Evolutionary conservation across 2,329 filamentous ascomycete species (phyloP), one percentile per base, ranked within the genome.

Genomic region (Colletotrichum sp.): DNA sequence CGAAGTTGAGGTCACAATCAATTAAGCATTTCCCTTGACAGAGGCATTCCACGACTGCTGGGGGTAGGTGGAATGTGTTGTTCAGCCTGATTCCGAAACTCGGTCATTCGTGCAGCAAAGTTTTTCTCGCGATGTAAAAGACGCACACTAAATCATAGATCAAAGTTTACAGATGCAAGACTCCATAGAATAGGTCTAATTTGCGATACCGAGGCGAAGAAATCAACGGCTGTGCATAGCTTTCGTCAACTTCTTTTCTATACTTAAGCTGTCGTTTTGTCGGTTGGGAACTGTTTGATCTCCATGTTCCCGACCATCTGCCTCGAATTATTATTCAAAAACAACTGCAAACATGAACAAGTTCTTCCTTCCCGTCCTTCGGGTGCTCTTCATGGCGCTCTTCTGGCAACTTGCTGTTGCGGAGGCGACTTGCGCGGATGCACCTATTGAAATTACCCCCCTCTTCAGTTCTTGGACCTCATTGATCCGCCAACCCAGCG

Each of bases 211-310:
- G 44, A 52, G 12, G 44, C 4, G 44, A 52, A 21, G 44, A 13
- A 21, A 13, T 52, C 6, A n/a, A 1, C 44, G 6, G n/a, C 6
- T 21, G 44, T 52, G 3, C 44, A 52, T 18, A 10, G n/a, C 10
- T 49, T 49, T 49, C 0, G 3, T 0, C 10, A 49, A 52, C n/a
- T 6, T 21, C 44, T n/a, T 7, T 12, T n/a, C 2, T 7, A 0
- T 52, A 52, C 6, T 52, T 52, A 52, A 13, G 0, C 44, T 52
- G n/a, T 0, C 44, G 0, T 52, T 7, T 52, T 0, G 10, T 13
- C 10, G 6, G 44, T 3, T 3, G 12, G 7, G 0, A 7, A 0
- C 7, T 12, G 44, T 6, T n/a, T n/a, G n/a, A n/a, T n/a, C n/a
- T n/a, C n/a, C 44, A 52, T 3, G 1, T 0, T 13, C 44, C 0